A percentile compares a stretch with the other conserved stretches of the same genome.
Conservation (phyloP, 140 eudicot species). For the Oenanthe javanica region DNA sequence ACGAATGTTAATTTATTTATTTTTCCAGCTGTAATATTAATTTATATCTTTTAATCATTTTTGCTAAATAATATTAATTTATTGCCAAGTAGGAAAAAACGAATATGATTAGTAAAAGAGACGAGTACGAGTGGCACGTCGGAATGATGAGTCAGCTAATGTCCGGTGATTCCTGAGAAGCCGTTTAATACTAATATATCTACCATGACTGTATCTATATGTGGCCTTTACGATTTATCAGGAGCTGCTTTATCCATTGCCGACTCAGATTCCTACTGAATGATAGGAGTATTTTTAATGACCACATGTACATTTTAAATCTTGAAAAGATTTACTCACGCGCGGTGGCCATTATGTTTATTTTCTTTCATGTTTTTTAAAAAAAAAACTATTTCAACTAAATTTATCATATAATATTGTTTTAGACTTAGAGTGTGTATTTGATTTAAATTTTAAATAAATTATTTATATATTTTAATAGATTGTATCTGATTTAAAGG, state of each 20-base stretch:
- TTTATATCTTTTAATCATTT: not conserved
- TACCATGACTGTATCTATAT: not conserved
- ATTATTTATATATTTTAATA: no score
- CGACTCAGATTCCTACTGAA: not conserved
- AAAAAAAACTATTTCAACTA: no score
- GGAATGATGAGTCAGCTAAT: constrained; percentile 8
- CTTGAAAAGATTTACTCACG: not conserved
- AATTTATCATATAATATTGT: no score
- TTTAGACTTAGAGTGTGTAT: no score
- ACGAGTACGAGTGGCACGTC: constrained; percentile 16
- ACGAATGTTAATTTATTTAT: no score
- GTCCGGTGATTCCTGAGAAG: not conserved
- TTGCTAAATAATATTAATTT: no score
- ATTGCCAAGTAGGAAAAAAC: not conserved
- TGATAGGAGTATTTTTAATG: not conserved
- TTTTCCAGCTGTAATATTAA: no score
- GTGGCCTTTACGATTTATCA: constrained; percentile 23
- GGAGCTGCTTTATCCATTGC: constrained; percentile 21
- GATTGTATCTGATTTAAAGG: no score
- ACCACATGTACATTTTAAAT: not conserved
- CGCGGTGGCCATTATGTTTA: not conserved
- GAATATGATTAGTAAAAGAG: not conserved
- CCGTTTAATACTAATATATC: not conserved
- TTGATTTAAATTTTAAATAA: no score
- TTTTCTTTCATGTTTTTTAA: not conserved